A percentile compares a stretch with the other conserved stretches of the same genome.
phyloP scores from a whole-genome alignment of 495 filamentous ascomycete species.

The Oidiodendron maius region DNA sequence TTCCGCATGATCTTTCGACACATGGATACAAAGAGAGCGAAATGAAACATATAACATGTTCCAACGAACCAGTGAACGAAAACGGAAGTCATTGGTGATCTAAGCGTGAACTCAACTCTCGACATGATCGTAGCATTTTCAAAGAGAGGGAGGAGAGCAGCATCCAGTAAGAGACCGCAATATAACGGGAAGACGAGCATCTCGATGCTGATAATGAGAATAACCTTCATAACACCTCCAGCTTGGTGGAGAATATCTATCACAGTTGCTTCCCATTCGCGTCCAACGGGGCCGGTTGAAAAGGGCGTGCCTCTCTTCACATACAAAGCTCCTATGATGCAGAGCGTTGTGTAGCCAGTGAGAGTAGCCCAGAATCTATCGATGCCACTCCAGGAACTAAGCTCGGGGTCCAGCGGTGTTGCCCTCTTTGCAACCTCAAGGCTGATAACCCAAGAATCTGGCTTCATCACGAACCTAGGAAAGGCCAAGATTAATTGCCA shows the following conservation, averaged over 20 bases:
- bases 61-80: constrained; percentile 99
- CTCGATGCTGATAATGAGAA: constrained; percentile 97
- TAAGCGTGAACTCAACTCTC: constrained; percentile 66
- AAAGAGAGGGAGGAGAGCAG: constrained; percentile 86
- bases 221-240: constrained; percentile 95
- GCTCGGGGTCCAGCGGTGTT: constrained; percentile 45
- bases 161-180: constrained; percentile 84
- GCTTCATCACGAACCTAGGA: constrained; percentile 21
- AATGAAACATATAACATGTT: constrained; percentile 99
- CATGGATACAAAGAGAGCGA: constrained; percentile 97
- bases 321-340: constrained; percentile 69
- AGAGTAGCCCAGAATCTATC: constrained; percentile 77
- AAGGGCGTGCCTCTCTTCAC: constrained; percentile 63
- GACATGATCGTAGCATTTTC: constrained; percentile 68
- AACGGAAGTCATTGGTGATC: constrained; percentile 75
- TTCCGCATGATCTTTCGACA: constrained; percentile 94
- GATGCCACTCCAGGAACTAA: constrained; percentile 69
- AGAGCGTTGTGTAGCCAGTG: constrained; percentile 73
- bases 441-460: constrained; percentile 42
- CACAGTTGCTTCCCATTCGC: constrained; percentile 68
- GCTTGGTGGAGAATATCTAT: constrained; percentile 87
- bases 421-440: constrained; percentile 35
- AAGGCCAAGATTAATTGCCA: constrained; percentile 3
- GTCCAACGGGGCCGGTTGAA: constrained; percentile 54
- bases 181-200: constrained; percentile 98